phyloP scores from a whole-genome alignment of 164 flowering plant species.

The Euptelea pleiosperma region DNA sequence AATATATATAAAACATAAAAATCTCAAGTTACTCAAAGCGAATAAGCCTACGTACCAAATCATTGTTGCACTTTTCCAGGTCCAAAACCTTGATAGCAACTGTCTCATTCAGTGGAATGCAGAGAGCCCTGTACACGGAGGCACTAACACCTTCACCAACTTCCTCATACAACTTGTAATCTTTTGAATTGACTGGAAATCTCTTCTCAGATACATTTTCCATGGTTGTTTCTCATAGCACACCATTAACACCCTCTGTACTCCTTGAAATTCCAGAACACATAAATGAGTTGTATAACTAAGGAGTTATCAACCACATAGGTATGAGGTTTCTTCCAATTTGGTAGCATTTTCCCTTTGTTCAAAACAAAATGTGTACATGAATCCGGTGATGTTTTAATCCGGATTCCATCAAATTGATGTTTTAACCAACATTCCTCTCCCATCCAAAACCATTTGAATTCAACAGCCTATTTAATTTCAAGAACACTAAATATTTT shows the following conservation, averaged over 20 bases:
- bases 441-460: constrained; percentile 6
- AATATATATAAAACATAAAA: not conserved
- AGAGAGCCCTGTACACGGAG: constrained; percentile 83
- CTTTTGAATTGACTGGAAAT: constrained; percentile 62
- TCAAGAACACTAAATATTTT: not conserved
- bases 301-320: constrained; percentile 16
- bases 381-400: too few relatives aligned
- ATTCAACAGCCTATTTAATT: not conserved
- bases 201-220: constrained; percentile 45
- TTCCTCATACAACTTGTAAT: constrained; percentile 80
- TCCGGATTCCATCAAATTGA: constrained; percentile 3
- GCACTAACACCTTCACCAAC: constrained; percentile 97
- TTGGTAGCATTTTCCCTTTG: constrained; percentile 31
- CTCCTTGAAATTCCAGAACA: constrained; percentile 12
- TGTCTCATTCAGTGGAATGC: constrained; percentile 72
- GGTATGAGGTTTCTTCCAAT: constrained; percentile 38
- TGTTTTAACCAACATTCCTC: not conserved
- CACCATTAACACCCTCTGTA: constrained; percentile 24
- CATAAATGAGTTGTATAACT: constrained; percentile 7
- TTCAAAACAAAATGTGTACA: constrained; percentile 10
- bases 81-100: constrained; percentile 96
- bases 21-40: not conserved
- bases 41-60: constrained; percentile 55
- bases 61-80: constrained; percentile 88
- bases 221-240: constrained; percentile 43